Evolutionary conservation across 2,329 filamentous ascomycete species (phyloP), one percentile per base, ranked within the genome.

Genomic region (Diaporthe amygdali): DNA sequence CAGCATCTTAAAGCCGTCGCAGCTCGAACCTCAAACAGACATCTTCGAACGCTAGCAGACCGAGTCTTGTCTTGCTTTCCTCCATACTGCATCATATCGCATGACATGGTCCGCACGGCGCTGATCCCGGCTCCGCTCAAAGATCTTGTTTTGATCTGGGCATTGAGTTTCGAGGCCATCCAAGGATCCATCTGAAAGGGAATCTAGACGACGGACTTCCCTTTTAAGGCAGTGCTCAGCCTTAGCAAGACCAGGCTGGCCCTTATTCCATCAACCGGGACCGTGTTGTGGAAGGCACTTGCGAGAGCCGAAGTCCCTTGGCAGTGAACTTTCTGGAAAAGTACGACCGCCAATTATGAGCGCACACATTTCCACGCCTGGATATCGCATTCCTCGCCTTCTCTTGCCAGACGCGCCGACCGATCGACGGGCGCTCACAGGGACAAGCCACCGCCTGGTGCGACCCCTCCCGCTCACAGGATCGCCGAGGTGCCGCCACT

Each of bases 381-480:
- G n/a, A 27, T 8, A 47, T 22, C 27, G 56, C 56, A 46, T 20
- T 32, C 39, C 25, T 46, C 56, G 41, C 56, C 56, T 47, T 63
- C 56, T 63, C 56, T 63, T 47, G 41, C 56, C 41, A 63, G 56
- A 34, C 56, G 56, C 39, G 41, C 41, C 39, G 56, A 63, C 56
- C 56, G 56, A 63, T 63, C 56, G 39, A 63, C 56, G 56, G 56
- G 56, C 56, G 56, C 56, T 46, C 56, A 63, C 56, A 63, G 56
- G 56, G 56, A 47, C 56, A 63, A 63, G 56, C 56, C 56, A 63
- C 56, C 56, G 41, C 25, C 41, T 63, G 56, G 56, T 63, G 56
- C 56, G 27, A 63, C 56, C 39, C 25, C 34, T 46, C 5, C 39
- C 41, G 55, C 55, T 14, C 39, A 68, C n/a, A 55, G 27, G 66